phyloP scores from a whole-genome alignment of 805 yeast species.

The Candida arabinofermentans region DNA sequence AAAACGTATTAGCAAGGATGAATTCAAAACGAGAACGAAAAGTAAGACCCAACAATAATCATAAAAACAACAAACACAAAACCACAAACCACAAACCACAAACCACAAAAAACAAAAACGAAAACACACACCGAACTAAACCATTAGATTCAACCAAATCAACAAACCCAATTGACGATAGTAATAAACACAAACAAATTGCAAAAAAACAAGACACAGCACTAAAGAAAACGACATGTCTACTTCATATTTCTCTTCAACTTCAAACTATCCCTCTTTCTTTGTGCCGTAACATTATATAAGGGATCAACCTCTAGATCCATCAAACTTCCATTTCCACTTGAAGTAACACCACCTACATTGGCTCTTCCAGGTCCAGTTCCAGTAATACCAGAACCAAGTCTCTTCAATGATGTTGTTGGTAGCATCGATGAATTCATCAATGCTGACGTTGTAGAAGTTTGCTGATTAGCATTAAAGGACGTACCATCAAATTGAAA shows the following conservation, averaged over 20 bases:
- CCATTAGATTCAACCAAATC: too few relatives aligned
- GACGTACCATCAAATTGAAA: slow-evolving; percentile 7
- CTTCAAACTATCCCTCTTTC: slow-evolving; percentile 50
- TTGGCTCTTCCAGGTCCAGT: not conserved
- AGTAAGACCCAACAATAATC: too few relatives aligned
- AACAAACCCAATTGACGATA: not conserved
- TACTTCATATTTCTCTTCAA: slow-evolving; percentile 38
- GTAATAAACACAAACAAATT: not conserved
- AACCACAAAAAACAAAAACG: too few relatives aligned
- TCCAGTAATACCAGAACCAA: not conserved
- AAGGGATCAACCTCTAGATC: slow-evolving; percentile 30
- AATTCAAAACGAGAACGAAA: too few relatives aligned
- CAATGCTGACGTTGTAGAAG: slow-evolving; percentile 1
- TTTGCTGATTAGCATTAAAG: too few relatives aligned
- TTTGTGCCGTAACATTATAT: slow-evolving; percentile 43
- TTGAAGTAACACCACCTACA: not conserved
- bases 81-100: too few relatives aligned
- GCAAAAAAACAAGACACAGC: not conserved
- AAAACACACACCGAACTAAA: too few relatives aligned
- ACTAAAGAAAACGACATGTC: not conserved
- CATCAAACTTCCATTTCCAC: too few relatives aligned
- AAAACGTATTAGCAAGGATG: too few relatives aligned
- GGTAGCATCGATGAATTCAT: slow-evolving; percentile 1
- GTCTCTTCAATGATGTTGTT: not conserved
- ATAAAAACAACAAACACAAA: too few relatives aligned